Conservation (phyloP, 148 eudicot species). For the Vaccinium vitisidaea region DNA sequence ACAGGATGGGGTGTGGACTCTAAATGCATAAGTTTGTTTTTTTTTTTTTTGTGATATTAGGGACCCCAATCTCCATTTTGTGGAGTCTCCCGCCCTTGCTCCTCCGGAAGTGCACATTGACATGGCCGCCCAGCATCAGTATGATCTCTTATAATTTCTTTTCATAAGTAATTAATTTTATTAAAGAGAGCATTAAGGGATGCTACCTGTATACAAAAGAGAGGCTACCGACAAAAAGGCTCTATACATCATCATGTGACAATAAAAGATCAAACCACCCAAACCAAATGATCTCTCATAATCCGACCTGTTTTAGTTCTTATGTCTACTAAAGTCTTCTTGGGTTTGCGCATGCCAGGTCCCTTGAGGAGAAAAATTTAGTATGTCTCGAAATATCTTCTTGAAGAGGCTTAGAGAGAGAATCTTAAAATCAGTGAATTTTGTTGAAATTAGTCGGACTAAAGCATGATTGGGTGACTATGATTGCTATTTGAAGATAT, state of each 20-base stretch:
- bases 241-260: too few species aligned
- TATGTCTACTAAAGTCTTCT: not conserved
- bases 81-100: constrained; percentile 24
- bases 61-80: constrained; percentile 21
- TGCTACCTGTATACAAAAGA: too few species aligned
- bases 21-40: not conserved
- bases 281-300: not conserved
- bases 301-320: not conserved
- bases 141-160: not conserved
- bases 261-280: too few species aligned
- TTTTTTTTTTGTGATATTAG: constrained; percentile 11
- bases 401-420: not conserved
- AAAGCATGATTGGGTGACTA: not conserved
- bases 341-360: not conserved
- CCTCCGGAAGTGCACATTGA: constrained; percentile 27
- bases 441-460: not conserved
- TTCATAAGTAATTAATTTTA: too few species aligned
- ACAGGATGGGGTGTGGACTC: not conserved
- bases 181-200: too few species aligned
- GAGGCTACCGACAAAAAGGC: too few species aligned
- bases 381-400: not conserved
- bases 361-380: not conserved
- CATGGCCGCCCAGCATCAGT: constrained; percentile 25
- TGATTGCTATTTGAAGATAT: not conserved
- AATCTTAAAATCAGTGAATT: not conserved